Base-by-base conservation (phyloP, 2,329 filamentous ascomycete species). In the Paraphaeosphaeria sporulosa region DNA sequence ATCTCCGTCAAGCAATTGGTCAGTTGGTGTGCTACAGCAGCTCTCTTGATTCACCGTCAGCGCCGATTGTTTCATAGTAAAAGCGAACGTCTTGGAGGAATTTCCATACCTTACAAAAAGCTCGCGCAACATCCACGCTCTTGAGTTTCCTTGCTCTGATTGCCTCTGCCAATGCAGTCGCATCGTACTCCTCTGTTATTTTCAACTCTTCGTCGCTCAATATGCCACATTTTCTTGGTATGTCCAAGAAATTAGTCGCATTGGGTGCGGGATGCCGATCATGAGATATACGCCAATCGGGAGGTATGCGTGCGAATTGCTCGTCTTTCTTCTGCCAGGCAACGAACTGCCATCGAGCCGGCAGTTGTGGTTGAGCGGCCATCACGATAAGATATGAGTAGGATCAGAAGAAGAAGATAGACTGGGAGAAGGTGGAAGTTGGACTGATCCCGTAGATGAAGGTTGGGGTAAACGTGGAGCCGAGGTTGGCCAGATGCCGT, bases 161-260 rank as follows among this genome's bases (percentile, higher is more conserved):
- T 5, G 72, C 75, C 23, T 74, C 64, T 1, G 77, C 71, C 49
- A 83, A 64, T 15, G 66, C 71, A 5, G 77, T 78, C 9, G 81
- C 81, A 70, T 86, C 82, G 62, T 83, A 84, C 0, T 79, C 67
- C 63, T 87, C 85, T 0, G 86, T 89, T 51, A 89, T 86, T 0
- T 76, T 71, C 21, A 88, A 69, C 62, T 89, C 86, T 5, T 79
- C 69, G 0, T 72, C n/a, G 1, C 71, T 81, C 25, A 89, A 75
- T 6, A 89, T 69, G 0, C 85, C 84, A 65, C 84, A 85, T 52
- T 77, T 76, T n/a, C 80, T 76, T 2, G 86, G 85, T 10, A 87
- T 74, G 30, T 82, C 75, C 54, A 84, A 78, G 53, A 73, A 66
- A 58, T 66, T 73, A 51, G 71, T 70, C 21, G 69, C 63, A 19